These are phyloP conservation scores for Herpetomonas muscarum DNA, from an alignment of 208 protist species.

Conservation along the genomic window DNA sequence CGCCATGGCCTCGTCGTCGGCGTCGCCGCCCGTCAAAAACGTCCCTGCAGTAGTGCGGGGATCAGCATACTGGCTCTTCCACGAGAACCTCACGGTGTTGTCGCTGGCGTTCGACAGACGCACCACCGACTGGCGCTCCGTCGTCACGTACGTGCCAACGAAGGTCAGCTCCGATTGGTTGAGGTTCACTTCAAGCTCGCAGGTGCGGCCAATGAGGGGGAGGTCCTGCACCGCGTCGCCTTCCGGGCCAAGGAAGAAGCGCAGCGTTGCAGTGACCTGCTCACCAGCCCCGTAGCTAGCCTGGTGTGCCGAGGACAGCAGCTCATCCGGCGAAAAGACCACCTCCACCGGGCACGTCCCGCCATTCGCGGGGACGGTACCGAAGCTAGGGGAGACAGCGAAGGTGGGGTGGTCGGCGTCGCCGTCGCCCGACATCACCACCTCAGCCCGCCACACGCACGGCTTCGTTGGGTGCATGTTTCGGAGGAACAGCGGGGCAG, in stretches of 20 bases:
- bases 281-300: conserved; percentile 3
- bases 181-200: conserved; percentile 75
- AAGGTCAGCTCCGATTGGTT: conserved; percentile 61
- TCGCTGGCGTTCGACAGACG: conserved; percentile 85
- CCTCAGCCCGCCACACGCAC: conserved; percentile 63
- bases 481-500: conserved; percentile 84
- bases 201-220: conserved; percentile 38
- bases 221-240: conserved; percentile 78
- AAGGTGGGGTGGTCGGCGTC: conserved; percentile 19
- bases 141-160: conserved; percentile 87
- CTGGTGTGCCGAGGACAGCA: too few relatives aligned
- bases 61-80: conserved; percentile 57
- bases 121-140: conserved; percentile 81
- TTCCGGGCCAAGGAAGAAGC: conserved; percentile 82
- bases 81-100: conserved; percentile 73
- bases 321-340: conserved; percentile 47
- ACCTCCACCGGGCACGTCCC: conserved; percentile 73
- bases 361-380: conserved; percentile 45
- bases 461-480: conserved; percentile 58
- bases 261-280: conserved; percentile 27
- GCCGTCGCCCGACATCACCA: conserved; percentile 6
- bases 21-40: background rate
- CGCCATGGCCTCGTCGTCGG: background rate
- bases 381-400: conserved; percentile 52
- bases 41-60: background rate